Conservation (phyloP, 306 rosid species). For the Pterocarpus macrocarpus region DNA sequence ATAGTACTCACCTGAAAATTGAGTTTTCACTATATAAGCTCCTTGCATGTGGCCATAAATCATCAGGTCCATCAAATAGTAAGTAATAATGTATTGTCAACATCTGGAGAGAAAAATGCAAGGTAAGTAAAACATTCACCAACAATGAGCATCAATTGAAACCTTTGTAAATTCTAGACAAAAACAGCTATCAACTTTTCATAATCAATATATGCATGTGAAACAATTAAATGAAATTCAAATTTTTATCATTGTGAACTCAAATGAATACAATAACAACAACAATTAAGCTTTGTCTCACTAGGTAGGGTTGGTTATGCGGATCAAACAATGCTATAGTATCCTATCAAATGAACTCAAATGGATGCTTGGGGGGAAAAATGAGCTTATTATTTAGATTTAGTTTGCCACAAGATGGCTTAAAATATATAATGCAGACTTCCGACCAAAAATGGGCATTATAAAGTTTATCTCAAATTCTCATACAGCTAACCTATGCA, state of each 20-base stretch:
- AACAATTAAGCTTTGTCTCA: not conserved
- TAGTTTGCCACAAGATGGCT: too few species aligned
- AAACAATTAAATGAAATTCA: constrained; percentile 22
- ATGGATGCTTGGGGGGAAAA: not conserved
- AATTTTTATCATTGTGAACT: not conserved
- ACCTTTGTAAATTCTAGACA: too few species aligned
- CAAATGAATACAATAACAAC: not conserved
- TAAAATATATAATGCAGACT: not conserved
- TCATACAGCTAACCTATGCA: not conserved
- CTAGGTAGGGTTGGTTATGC: not conserved
- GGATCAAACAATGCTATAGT: not conserved
- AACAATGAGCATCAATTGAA: constrained; percentile 27
- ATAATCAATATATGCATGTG: constrained; percentile 22
- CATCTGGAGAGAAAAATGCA: constrained; percentile 66
- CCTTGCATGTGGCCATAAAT: constrained; percentile 79
- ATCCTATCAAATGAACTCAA: constrained; percentile 1
- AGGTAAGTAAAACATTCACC: constrained; percentile 4
- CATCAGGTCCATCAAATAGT: constrained; percentile 87
- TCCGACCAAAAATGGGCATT: not conserved
- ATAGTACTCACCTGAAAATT: constrained; percentile 68
- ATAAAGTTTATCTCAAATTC: constrained; percentile 9
- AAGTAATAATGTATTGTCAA: constrained; percentile 91
- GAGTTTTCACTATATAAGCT: constrained; percentile 76
- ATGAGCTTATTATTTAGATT: not conserved
- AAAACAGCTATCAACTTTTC: not conserved